Evolutionary conservation across 1,139 yeast species (phyloP).

Genomic region (Hansenula lynferdii): DNA sequence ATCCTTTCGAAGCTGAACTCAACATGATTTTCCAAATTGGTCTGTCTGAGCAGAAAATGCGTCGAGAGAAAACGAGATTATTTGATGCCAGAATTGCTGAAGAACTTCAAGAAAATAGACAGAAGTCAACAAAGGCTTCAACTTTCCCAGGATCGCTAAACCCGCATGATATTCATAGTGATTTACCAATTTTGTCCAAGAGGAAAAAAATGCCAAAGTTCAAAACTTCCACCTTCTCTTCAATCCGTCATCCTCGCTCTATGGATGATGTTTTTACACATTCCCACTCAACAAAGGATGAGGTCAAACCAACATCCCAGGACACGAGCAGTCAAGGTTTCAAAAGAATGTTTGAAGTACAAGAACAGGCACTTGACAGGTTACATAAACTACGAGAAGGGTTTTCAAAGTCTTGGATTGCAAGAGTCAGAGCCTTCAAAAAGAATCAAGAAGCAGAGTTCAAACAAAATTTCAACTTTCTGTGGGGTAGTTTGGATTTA

Average conservation of each 20-base stretch:
- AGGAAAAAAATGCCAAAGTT: slow-evolving; percentile 45
- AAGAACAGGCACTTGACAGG: slow-evolving; percentile 2
- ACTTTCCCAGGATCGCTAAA: slow-evolving; percentile 1
- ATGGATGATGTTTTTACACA: background rate
- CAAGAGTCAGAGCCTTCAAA: slow-evolving; percentile 47
- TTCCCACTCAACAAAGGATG: no score
- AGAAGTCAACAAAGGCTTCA: slow-evolving; percentile 40
- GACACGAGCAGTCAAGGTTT: no score
- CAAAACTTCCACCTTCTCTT: slow-evolving; percentile 6
- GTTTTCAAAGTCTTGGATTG: slow-evolving; percentile 71
- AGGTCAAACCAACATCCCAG: no score
- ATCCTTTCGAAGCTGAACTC: slow-evolving; percentile 80
- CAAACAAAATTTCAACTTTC: slow-evolving; percentile 42
- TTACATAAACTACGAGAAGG: slow-evolving; percentile 34
- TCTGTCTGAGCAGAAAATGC: slow-evolving; percentile 57
- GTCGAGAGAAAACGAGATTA: slow-evolving; percentile 52
- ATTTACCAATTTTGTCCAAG: slow-evolving; percentile 6
- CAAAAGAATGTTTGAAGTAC: background rate
- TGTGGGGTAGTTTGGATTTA: slow-evolving; percentile 43
- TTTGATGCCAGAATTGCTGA: slow-evolving; percentile 38
- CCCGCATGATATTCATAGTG: background rate
- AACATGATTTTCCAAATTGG: slow-evolving; percentile 78
- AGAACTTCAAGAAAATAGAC: slow-evolving; percentile 24
- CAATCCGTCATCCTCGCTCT: slow-evolving; percentile 5
- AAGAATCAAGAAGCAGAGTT: slow-evolving; percentile 41